Evolutionary conservation across 257 asterid species (phyloP).

Genomic region (Gentiana dahurica): DNA sequence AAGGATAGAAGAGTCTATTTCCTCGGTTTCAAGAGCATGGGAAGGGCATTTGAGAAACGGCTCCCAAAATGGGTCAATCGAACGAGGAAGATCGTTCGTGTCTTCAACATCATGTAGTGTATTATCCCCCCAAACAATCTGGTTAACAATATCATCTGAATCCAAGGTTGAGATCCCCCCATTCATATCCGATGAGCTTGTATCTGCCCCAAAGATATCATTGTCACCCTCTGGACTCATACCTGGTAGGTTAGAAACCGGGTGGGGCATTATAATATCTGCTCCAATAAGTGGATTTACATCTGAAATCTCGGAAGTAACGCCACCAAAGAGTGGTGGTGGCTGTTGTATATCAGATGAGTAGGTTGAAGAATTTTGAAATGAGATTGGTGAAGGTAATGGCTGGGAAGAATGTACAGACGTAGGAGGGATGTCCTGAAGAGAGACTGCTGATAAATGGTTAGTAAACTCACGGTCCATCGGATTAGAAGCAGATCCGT

Average conservation of each 20-base stretch:
- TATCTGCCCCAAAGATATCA: constrained; percentile 75
- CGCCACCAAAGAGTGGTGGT: constrained; percentile 34
- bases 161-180: not conserved
- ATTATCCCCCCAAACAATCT: constrained; percentile 67
- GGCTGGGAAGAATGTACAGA: constrained; percentile 11
- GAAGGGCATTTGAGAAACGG: constrained; percentile 56
- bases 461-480: constrained; percentile 35
- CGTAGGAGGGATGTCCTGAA: constrained; percentile 41
- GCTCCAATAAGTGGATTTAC: constrained; percentile 33
- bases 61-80: constrained; percentile 83
- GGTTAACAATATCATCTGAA: not conserved
- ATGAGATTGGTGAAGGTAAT: constrained; percentile 4
- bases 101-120: constrained; percentile 19
- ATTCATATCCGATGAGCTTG: constrained; percentile 19
- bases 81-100: constrained; percentile 45
- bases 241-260: constrained; percentile 50
- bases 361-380: constrained; percentile 11
- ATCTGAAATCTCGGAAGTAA: constrained; percentile 25
- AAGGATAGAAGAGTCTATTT: constrained; percentile 22
- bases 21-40: constrained; percentile 26
- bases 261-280: constrained; percentile 37
- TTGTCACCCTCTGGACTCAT: constrained; percentile 14
- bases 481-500: constrained; percentile 21
- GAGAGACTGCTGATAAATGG: constrained; percentile 43
- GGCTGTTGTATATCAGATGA: constrained; percentile 25